Evolutionary conservation across 2,329 filamentous ascomycete species (phyloP).

Genomic region (Fusarium sp.): DNA sequence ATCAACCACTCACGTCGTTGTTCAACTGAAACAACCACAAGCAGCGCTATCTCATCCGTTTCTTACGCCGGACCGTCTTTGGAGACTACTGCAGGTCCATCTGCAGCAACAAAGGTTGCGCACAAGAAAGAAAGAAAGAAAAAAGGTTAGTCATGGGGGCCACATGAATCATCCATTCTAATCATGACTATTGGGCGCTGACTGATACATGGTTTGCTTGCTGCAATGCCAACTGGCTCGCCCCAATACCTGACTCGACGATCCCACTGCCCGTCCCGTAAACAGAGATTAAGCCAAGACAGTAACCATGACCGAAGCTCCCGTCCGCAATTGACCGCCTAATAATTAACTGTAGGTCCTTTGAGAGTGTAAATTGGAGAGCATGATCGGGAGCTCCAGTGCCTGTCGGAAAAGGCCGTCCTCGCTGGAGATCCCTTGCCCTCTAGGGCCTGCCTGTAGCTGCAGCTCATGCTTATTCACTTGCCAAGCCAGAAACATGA

Average conservation of each 20-base stretch:
- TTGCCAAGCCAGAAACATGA: background rate
- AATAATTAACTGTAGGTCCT: too few relatives aligned
- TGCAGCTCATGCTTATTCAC: conserved; percentile 5
- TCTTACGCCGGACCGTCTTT: background rate
- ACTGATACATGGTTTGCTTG: background rate
- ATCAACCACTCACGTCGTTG: conserved; percentile 10
- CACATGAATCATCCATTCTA: conserved; percentile 4
- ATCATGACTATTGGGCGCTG: conserved; percentile 14
- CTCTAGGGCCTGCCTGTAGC: too few relatives aligned
- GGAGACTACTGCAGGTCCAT: conserved; percentile 31
- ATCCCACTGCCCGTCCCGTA: conserved; percentile 15
- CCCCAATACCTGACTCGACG: conserved; percentile 23
- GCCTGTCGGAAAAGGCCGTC: conserved; percentile 14
- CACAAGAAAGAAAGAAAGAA: conserved; percentile 15
- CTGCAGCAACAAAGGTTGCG: conserved; percentile 29
- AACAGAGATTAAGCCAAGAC: conserved; percentile 27
- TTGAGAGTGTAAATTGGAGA: conserved; percentile 14
- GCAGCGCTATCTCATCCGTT: conserved; percentile 22
- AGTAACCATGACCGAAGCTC: conserved; percentile 7
- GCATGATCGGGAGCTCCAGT: conserved; percentile 1
- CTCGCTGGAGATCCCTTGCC: too few relatives aligned
- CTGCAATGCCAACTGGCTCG: conserved; percentile 5
- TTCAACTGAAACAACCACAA: conserved; percentile 33
- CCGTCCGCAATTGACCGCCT: conserved; percentile 25
- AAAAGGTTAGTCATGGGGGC: conserved; percentile 9